These are phyloP conservation scores for Fimicolochytrium jonesii DNA, from an alignment of 192 early-diverging fungal genomes.

Conservation along the genomic window DNA sequence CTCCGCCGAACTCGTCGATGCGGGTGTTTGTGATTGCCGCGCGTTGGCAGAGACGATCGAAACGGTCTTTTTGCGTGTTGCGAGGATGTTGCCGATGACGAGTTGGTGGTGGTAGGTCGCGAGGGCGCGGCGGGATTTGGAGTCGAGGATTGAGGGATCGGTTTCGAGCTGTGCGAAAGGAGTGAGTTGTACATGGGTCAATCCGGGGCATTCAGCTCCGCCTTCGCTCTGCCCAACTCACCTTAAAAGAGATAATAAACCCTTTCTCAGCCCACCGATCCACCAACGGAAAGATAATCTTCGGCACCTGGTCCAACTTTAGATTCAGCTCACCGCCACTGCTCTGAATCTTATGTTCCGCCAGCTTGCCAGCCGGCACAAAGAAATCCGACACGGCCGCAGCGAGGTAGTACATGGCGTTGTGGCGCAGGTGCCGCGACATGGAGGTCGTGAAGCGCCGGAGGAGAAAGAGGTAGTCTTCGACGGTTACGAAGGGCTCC, in stretches of 20 bases:
- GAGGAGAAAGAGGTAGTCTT: constrained; percentile 90
- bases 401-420: constrained; percentile 92
- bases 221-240: too few relatives aligned
- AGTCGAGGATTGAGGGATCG: constrained; percentile 70
- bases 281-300: constrained; percentile 90
- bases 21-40: too few relatives aligned
- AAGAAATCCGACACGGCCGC: constrained; percentile 99
- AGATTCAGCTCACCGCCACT: constrained; percentile 78
- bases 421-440: constrained; percentile 55
- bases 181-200: too few relatives aligned
- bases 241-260: constrained; percentile 97
- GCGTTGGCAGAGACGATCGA: too few relatives aligned
- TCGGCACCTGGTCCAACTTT: constrained; percentile 94
- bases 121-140: constrained; percentile 77
- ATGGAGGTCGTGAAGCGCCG: constrained; percentile 68
- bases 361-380: constrained; percentile 90
- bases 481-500: constrained; percentile 83
- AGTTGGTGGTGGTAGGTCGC: constrained; percentile 91
- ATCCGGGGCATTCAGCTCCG: too few relatives aligned
- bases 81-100: constrained; percentile 92
- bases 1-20: constrained; percentile 5
- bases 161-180: constrained; percentile 95
- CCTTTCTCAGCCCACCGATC: constrained; percentile 84
- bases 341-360: constrained; percentile 97
- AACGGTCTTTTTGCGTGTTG: constrained; percentile 83